Conservation (phyloP, 805 yeast genomes). For the Cyberlindnera xylosilytica region DNA sequence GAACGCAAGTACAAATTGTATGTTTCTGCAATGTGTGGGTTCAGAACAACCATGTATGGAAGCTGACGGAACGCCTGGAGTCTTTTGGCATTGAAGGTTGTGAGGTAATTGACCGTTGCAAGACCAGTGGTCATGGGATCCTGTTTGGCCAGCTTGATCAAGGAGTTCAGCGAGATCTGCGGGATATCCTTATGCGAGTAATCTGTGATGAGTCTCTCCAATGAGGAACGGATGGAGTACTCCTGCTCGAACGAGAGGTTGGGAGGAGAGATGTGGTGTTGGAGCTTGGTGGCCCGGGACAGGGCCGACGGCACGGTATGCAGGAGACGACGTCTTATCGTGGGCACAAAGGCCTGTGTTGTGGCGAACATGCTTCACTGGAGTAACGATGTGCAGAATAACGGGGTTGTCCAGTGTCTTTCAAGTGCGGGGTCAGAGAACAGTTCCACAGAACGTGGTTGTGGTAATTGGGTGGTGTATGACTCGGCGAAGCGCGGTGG, state of each 20-base stretch:
- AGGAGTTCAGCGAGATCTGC: constrained; percentile 47
- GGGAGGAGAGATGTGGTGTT: constrained; percentile 20
- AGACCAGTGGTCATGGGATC: constrained; percentile 36
- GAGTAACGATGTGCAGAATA: not conserved
- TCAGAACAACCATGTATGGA: constrained; percentile 81
- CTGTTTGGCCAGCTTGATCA: constrained; percentile 40
- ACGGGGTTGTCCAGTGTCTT: not conserved
- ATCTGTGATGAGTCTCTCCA: constrained; percentile 56
- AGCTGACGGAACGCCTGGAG: constrained; percentile 64
- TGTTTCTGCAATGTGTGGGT: constrained; percentile 80
- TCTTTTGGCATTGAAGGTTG: constrained; percentile 68
- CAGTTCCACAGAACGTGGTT: not conserved
- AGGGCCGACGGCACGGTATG: constrained; percentile 4
- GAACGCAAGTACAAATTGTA: constrained; percentile 73
- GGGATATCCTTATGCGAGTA: constrained; percentile 53
- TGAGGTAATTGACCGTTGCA: constrained; percentile 52
- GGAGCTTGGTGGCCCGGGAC: constrained; percentile 18
- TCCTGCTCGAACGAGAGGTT: constrained; percentile 42
- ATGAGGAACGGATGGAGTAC: constrained; percentile 53
- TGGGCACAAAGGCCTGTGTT: not conserved
- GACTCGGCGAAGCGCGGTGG: too few relatives aligned
- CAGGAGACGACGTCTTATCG: constrained; percentile 4
- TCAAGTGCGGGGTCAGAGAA: too few relatives aligned
- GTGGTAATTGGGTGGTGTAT: not conserved
- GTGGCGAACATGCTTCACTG: not conserved